A percentile compares a stretch with the other conserved stretches of the same genome.
Conservation (phyloP, 176 grass and related monocot genomes). For the Poa pratensis region DNA sequence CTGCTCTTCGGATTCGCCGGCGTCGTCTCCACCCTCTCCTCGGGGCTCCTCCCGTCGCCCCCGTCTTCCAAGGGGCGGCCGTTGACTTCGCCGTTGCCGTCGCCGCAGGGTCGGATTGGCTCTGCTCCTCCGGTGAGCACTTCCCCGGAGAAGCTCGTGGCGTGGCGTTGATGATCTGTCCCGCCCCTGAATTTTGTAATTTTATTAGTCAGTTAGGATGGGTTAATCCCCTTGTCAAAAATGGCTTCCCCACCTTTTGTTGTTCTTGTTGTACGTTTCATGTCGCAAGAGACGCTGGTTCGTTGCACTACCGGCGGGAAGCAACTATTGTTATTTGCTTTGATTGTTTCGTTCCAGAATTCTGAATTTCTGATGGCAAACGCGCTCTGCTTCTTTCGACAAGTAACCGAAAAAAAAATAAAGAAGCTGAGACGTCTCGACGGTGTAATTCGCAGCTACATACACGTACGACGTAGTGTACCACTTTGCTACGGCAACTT, state of each 20-base stretch:
- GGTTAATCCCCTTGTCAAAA: constrained; percentile 25
- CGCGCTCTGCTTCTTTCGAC: background rate
- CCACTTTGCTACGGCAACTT: background rate
- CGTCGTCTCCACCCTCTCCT: constrained; percentile 70
- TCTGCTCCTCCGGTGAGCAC: too few species aligned
- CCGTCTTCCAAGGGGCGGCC: background rate
- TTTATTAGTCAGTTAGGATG: background rate
- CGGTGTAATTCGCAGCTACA: background rate
- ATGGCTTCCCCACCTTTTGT: background rate
- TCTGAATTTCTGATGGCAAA: background rate
- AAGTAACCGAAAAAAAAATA: too few species aligned
- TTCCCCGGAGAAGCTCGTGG: background rate
- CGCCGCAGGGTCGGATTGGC: too few species aligned
- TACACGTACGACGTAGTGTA: background rate
- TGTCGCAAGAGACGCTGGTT: background rate
- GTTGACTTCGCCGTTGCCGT: background rate
- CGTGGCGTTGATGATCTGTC: constrained; percentile 6
- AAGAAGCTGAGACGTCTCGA: background rate
- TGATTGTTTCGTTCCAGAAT: background rate
- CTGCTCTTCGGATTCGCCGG: constrained; percentile 73
- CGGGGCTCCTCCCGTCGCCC: constrained; percentile 23
- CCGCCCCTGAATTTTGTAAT: too few species aligned
- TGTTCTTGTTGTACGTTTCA: constrained; percentile 7
- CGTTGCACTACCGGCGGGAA: background rate
- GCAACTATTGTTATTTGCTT: background rate